A percentile compares a stretch with the other conserved stretches of the same genome.
phyloP scores from a whole-genome alignment of 148 eudicot species.

The Spergularia bocconei region DNA sequence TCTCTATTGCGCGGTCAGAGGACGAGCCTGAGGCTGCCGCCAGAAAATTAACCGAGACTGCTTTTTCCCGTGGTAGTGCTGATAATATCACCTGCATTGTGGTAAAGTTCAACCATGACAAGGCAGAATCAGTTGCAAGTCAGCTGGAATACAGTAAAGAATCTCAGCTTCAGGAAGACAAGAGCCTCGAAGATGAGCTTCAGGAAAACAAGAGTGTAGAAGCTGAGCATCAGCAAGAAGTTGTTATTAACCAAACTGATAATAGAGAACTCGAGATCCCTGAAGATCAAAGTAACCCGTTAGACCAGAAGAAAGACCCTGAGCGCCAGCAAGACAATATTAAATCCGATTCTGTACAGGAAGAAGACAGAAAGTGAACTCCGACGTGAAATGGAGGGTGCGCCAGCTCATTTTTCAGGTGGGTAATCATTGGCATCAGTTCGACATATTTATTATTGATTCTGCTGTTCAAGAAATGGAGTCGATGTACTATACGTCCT shows the following conservation, averaged over 20 bases:
- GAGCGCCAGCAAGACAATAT: not conserved
- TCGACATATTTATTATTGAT: not conserved
- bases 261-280: not conserved
- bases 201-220: not conserved
- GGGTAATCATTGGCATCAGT: conserved; percentile 11
- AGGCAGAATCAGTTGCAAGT: conserved; percentile 18
- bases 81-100: conserved; percentile 96
- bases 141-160: conserved; percentile 15
- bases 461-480: conserved; percentile 1
- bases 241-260: too few relatives aligned
- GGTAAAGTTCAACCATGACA: conserved; percentile 62
- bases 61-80: conserved; percentile 84
- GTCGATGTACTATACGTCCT: not conserved
- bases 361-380: conserved; percentile 17
- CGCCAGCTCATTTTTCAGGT: conserved; percentile 17
- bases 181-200: not conserved
- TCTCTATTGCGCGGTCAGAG: conserved; percentile 70
- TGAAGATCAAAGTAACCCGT: conserved; percentile 1
- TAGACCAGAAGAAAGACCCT: not conserved
- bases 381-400: not conserved
- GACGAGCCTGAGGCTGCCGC: conserved; percentile 89
- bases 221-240: not conserved
- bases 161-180: conserved; percentile 12
- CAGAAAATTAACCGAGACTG: conserved; percentile 81
- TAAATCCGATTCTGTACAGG: not conserved